Evolutionary conservation across 306 rosid species (phyloP).

Genomic region (Lotus japonicus): DNA sequence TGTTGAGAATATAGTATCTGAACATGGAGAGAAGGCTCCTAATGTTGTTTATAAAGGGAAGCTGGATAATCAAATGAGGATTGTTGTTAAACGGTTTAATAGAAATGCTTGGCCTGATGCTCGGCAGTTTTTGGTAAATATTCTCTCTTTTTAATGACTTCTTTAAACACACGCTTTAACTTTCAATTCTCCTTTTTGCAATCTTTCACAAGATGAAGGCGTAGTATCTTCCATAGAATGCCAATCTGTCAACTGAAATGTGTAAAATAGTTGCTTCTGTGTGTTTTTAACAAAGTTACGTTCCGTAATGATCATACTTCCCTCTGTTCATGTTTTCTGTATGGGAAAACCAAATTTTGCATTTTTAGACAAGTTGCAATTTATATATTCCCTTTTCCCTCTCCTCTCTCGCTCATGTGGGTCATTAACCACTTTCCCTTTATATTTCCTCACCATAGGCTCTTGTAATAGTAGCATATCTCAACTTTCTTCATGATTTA

Average conservation of each 20-base stretch:
- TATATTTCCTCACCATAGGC: neutral
- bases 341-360: too few species aligned
- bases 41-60: conserved; percentile 84
- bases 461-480: neutral
- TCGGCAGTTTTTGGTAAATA: conserved; percentile 60
- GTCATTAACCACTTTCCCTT: neutral
- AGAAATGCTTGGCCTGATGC: conserved; percentile 82
- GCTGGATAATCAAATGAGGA: conserved; percentile 65
- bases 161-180: neutral
- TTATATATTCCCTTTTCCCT: neutral
- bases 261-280: too few species aligned
- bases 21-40: conserved; percentile 85
- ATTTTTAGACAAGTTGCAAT: too few species aligned
- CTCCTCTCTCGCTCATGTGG: neutral
- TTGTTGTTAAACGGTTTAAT: conserved; percentile 71
- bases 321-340: too few species aligned
- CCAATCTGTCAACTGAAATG: neutral
- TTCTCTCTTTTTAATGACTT: neutral
- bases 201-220: conserved; percentile 1
- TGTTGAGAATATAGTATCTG: conserved; percentile 77
- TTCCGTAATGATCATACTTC: too few species aligned
- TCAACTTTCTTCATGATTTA: neutral
- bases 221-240: neutral
- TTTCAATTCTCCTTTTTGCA: neutral
- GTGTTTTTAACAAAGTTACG: too few species aligned